Percentiles rank a stretch among this genome's conserved stretches.
phyloP scores from a whole-genome alignment of 768 basidiomycete species.

The Lactarius pseudohatsudake region DNA sequence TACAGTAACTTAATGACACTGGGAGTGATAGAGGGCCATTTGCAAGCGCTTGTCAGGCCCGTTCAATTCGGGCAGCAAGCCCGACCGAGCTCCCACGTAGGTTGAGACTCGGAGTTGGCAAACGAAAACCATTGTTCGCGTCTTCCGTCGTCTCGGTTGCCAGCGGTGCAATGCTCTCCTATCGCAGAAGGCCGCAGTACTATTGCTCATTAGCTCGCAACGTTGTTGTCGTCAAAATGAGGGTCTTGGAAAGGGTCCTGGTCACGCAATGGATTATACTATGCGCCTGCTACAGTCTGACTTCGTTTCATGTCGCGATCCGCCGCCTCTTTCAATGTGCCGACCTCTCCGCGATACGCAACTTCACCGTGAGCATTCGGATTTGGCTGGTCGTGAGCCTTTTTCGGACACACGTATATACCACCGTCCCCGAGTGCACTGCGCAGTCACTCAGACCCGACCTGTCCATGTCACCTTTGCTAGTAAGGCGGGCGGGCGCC shows the following conservation, averaged over 20 bases:
- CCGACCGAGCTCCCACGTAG: too few species aligned
- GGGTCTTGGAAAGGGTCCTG: background rate
- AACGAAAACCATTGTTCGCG: too few species aligned
- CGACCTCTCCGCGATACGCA: background rate
- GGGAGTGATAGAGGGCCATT: background rate
- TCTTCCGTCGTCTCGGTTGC: too few species aligned
- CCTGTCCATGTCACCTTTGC: too few species aligned
- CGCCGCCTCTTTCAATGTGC: background rate
- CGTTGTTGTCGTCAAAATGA: background rate
- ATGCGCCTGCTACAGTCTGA: background rate
- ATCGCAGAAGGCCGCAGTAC: background rate
- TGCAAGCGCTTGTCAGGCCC: background rate
- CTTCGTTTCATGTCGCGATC: background rate
- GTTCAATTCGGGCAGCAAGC: background rate
- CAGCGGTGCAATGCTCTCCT: too few species aligned
- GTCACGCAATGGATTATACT: background rate
- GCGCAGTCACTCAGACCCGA: background rate
- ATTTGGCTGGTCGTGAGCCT: constrained; percentile 39
- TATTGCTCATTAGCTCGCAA: background rate
- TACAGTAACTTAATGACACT: too few species aligned
- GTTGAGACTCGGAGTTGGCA: too few species aligned
- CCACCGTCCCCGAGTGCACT: too few species aligned
- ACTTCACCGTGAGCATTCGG: background rate
- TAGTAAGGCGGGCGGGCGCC: too few species aligned
- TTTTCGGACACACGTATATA: background rate